These are phyloP conservation scores for Breviolum minutum DNA, from an alignment of 73 alveolate species.

Conservation along the genomic window DNA sequence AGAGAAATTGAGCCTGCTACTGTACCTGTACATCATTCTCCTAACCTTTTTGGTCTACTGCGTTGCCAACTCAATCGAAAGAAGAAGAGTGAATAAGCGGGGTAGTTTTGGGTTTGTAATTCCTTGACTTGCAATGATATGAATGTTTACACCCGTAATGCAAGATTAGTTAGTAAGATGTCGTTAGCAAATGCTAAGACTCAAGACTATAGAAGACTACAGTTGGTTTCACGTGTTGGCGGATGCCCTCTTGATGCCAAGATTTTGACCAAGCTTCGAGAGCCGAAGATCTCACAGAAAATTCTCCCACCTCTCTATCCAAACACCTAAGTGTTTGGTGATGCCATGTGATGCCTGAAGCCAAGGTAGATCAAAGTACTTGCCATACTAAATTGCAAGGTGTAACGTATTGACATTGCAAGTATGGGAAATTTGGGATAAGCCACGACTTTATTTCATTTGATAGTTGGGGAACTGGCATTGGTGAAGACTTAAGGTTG, in stretches of 20 bases:
- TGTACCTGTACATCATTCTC: not conserved
- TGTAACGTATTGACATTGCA: no score
- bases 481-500: not conserved
- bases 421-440: not conserved
- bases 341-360: no score
- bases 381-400: no score
- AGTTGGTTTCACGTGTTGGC: not conserved
- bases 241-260: not conserved
- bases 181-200: not conserved
- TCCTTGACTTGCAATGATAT: no score
- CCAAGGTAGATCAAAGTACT: no score
- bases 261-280: conserved; percentile 7
- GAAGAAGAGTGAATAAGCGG: not conserved
- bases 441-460: not conserved
- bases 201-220: not conserved
- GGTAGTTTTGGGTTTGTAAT: not conserved
- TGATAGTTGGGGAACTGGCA: not conserved
- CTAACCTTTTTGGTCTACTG: not conserved
- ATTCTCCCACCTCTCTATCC: no score
- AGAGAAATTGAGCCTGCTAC: no score
- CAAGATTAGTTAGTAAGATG: not conserved
- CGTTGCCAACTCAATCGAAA: not conserved
- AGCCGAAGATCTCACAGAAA: no score
- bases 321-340: no score
- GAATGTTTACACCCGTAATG: not conserved